These are phyloP conservation scores for Eucalyptus virginea DNA, from an alignment of 345 rosid species.

Conservation along the genomic window DNA sequence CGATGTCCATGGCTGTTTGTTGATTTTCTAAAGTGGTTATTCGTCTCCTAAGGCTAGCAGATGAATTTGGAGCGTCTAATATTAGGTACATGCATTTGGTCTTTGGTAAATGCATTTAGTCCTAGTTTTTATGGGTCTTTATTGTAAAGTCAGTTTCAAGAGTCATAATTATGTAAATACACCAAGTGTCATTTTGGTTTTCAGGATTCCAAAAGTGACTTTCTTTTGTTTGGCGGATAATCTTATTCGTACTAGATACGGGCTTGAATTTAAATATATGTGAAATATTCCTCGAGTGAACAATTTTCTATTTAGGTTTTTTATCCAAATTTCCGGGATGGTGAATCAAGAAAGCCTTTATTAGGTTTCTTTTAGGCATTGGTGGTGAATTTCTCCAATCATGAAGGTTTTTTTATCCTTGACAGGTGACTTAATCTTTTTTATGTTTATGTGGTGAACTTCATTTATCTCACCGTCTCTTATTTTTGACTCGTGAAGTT, in stretches of 20 bases:
- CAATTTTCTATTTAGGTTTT: neutral
- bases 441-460: neutral
- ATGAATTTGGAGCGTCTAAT: neutral
- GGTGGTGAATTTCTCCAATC: neutral
- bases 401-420: neutral
- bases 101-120: neutral
- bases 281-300: neutral
- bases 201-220: neutral
- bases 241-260: neutral
- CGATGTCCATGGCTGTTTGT: neutral
- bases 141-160: neutral
- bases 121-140: neutral
- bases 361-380: neutral
- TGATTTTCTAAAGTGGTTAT: neutral
- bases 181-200: neutral
- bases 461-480: neutral
- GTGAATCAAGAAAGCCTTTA: neutral
- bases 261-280: neutral
- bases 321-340: neutral
- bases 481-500: neutral
- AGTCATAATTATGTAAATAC: neutral
- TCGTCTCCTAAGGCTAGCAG: neutral
- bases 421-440: neutral
- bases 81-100: neutral
- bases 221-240: neutral